Conservation (phyloP, 768 basidiomycete species). For the Termitomyces sp. region DNA sequence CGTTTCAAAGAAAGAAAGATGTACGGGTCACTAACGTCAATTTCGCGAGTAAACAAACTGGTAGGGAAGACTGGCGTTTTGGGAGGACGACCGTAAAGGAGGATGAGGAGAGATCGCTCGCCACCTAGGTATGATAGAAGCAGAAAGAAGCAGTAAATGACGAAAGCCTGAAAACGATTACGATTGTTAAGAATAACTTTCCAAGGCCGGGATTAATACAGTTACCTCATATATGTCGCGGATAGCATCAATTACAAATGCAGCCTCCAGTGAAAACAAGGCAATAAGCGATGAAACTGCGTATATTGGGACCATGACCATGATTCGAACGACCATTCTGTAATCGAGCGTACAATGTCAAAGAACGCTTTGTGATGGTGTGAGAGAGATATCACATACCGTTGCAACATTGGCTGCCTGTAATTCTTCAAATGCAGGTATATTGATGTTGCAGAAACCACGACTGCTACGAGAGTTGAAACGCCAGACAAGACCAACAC, state of each 20-base stretch:
- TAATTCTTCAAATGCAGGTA: conserved; percentile 83
- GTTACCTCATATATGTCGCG: conserved; percentile 94
- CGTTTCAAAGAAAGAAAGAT: conserved; percentile 92
- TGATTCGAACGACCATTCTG: conserved; percentile 90
- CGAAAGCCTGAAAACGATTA: conserved; percentile 61
- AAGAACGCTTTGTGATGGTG: not conserved
- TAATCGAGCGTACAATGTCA: not conserved
- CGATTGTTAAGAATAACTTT: not conserved
- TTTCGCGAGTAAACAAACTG: conserved; percentile 74
- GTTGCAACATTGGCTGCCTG: conserved; percentile 72
- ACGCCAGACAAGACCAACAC: conserved; percentile 61
- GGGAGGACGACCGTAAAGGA: conserved; percentile 86
- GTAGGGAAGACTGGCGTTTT: conserved; percentile 85
- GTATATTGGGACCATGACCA: conserved; percentile 96
- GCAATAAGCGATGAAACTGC: conserved; percentile 88
- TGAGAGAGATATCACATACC: conserved; percentile 35
- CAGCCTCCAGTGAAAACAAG: conserved; percentile 88
- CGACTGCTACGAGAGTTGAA: conserved; percentile 63
- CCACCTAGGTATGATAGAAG: conserved; percentile 85
- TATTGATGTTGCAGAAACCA: conserved; percentile 71
- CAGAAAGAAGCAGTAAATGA: conserved; percentile 92
- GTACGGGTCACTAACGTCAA: conserved; percentile 94
- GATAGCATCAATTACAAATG: conserved; percentile 93
- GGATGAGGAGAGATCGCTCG: conserved; percentile 87
- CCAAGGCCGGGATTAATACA: not conserved